Evolutionary conservation across 2,329 filamentous ascomycete genomes (phyloP).

Genomic region (Fusarium liriodendri): DNA sequence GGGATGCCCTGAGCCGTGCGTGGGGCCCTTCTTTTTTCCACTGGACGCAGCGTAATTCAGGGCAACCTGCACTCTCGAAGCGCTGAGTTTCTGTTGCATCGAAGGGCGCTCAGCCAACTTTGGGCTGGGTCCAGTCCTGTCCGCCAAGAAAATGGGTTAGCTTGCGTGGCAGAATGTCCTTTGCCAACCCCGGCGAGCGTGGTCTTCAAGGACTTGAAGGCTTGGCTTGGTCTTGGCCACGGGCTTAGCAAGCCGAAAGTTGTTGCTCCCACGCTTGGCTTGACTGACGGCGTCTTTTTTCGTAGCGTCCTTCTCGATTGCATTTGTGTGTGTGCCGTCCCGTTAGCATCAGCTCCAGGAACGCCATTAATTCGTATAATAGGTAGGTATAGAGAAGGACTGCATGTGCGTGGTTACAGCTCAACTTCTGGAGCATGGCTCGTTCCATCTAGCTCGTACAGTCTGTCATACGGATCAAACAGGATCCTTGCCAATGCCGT

Average conservation of each 20-base stretch:
- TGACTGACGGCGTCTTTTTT: slow-evolving; percentile 14
- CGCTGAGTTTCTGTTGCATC: slow-evolving; percentile 2
- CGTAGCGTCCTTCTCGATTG: not conserved
- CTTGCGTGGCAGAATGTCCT: slow-evolving; percentile 30
- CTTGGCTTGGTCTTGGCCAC: slow-evolving; percentile 33
- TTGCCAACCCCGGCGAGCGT: slow-evolving; percentile 4
- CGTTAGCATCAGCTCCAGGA: not conserved
- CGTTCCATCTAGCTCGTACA: slow-evolving; percentile 1
- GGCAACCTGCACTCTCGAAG: slow-evolving; percentile 9
- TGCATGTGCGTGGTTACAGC: not conserved
- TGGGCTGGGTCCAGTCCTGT: not conserved
- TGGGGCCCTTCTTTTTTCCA: slow-evolving; percentile 10
- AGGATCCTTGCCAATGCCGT: slow-evolving; percentile 13
- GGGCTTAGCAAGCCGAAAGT: slow-evolving; percentile 27
- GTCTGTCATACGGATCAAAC: not conserved
- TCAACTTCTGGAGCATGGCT: not conserved
- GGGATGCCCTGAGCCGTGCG: slow-evolving; percentile 8
- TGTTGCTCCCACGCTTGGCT: slow-evolving; percentile 5
- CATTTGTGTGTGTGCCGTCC: not conserved
- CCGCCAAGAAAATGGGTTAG: not conserved
- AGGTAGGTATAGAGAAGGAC: not conserved
- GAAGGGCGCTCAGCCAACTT: slow-evolving; percentile 1
- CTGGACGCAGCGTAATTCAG: slow-evolving; percentile 30
- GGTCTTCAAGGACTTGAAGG: not conserved
- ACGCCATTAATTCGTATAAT: not conserved